Conservation (phyloP, 73 alveolate genomes). For the Blepharisma japonicum region DNA sequence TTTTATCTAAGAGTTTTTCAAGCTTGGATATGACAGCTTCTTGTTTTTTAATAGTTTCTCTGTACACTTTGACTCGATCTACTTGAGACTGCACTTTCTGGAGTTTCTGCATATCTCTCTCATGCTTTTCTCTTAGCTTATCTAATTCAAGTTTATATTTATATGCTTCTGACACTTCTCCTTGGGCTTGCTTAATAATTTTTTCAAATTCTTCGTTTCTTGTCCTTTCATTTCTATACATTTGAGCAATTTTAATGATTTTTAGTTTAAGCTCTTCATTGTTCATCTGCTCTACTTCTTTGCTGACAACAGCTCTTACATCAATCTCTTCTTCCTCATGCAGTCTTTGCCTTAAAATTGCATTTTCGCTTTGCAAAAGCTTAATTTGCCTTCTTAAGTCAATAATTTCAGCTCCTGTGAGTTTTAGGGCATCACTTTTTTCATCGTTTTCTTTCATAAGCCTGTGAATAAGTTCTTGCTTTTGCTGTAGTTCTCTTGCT, state of each 20-base stretch:
- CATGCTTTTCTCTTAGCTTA: slow-evolving; percentile 84
- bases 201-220: slow-evolving; percentile 97
- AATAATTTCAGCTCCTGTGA: slow-evolving; percentile 96
- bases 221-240: slow-evolving; percentile 95
- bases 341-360: slow-evolving; percentile 87
- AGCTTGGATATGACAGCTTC: slow-evolving; percentile 96
- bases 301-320: slow-evolving; percentile 86
- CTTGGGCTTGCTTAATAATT: slow-evolving; percentile 92
- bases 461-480: slow-evolving; percentile 96
- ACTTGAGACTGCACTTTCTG: slow-evolving; percentile 85
- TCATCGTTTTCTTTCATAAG: slow-evolving; percentile 99
- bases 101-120: slow-evolving; percentile 83
- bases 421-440: slow-evolving; percentile 89
- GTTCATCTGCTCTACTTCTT: slow-evolving; percentile 94
- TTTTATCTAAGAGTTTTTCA: slow-evolving; percentile 80
- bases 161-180: slow-evolving; percentile 94
- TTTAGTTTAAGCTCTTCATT: slow-evolving; percentile 92
- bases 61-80: slow-evolving; percentile 82
- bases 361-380: slow-evolving; percentile 94
- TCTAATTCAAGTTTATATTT: slow-evolving; percentile 93
- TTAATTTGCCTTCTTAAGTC: slow-evolving; percentile 96
- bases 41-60: slow-evolving; percentile 96
- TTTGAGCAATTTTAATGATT: slow-evolving; percentile 95
- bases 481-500: slow-evolving; percentile 91
- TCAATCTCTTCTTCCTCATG: slow-evolving; percentile 97